Base-by-base conservation (phyloP, 1,284 basidiomycete species). In the Sparassis latifolia region DNA sequence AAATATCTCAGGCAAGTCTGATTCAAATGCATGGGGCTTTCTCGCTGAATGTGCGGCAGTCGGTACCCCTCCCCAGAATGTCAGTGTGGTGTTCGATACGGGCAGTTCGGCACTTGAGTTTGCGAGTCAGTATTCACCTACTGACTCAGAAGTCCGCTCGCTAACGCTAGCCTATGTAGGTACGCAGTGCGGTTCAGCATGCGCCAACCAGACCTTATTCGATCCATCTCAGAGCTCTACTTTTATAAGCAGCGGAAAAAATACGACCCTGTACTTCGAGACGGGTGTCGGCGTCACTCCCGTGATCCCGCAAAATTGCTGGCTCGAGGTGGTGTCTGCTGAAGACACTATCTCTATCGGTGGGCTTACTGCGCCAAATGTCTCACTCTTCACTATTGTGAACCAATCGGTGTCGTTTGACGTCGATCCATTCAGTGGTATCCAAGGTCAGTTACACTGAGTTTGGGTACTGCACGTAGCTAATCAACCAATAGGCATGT, bases 251-350 rank as follows among this genome's bases (percentile, higher is more conserved):
- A 68, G 67, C 5, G 69, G 70, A 40, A 61, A 63, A 27, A 69
- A 66, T 2, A 64, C 56, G 40, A 69, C 67, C 20, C 73, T 78
- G 48, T 72, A 69, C 7, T 80, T 82, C 58, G 66, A 68, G 9
- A 80, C 79, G 1, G 78, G 79, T 20, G 77, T 77, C 39, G 77
- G 78, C 31, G 78, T 81, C 3, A 75, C 78, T 55, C 79, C 79
- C 6, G 76, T 79, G 6, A 65, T 77, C 10, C 41, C 40, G 5
- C 68, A 71, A 33, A 67, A 65, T 47, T 78, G 73, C 57, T 66
- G 65, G 29, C 65, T 78, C 30, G 73, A 68, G 4, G 55, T 79
- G 45, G 69, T 68, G 5, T 69, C 65, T 51, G 76, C 59, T 1
- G 66, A 48, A 33, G 77, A 81, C 53, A 74, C 73, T 3, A 74